Evolutionary conservation across 345 rosid species (phyloP), one percentile per base, ranked within the genome.

Genomic region (Gossypium mustelinum): DNA sequence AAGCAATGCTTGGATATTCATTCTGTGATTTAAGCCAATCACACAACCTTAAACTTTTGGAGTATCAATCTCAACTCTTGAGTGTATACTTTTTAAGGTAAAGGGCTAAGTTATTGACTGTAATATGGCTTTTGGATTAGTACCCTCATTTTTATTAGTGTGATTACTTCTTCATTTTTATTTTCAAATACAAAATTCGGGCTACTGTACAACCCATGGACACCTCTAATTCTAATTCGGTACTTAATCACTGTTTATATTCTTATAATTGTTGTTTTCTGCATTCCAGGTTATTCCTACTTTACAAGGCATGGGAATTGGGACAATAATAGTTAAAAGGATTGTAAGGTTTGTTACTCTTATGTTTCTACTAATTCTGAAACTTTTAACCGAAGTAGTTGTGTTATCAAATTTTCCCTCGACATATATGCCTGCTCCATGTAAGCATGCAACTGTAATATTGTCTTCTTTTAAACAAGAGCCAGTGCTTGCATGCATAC

Each of bases 211-310:
- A 34, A 34, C 41, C 41, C 41, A 5, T 34, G 10, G 61, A 57
- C 61, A 57, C 29, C 27, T 57, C 12, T 22, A 57, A 67, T 45
- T 67, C 29, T 13, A 47, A 18, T 22, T 47, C 2, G 1, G 47
- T 68, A 22, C 39, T 7, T 45, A 13, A 22, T 17, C 25, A 13
- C 24, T n/a, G 4, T 11, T 44, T 63, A 11, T 76, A 58, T 47
- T 75, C 68, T 77, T 86, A 74, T 83, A 75, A 83, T 82, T 72
- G 66, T 80, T 84, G 74, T 79, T 78, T 84, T 80, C 83, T 87
- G 78, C 62, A 68, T 86, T 79, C 76, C 92, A 94, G 97, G 97
- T 92, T 77, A 41, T 79, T 66, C 97, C 98, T 83, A 85, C 91
- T 7, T 72, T 88, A 20, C 89, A 67, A 56, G 72, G 90, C 69